Conservation (phyloP, 176 grass and related monocot species). For the Bromus sterilis region DNA sequence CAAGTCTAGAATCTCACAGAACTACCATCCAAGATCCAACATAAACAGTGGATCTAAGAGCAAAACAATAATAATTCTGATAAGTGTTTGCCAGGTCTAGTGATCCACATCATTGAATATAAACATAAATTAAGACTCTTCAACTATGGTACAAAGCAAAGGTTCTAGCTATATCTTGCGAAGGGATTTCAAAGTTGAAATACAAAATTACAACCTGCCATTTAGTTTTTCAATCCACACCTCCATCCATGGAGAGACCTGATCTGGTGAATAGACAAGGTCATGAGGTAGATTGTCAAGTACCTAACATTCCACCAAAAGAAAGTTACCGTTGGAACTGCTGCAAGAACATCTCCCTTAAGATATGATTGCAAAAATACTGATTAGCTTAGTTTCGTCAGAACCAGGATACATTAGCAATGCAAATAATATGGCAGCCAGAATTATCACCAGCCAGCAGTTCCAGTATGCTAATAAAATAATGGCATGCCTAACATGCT, state of each 20-base stretch:
- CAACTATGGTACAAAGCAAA: background rate
- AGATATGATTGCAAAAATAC: background rate
- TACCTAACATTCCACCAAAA: conserved; percentile 57
- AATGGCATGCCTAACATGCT: background rate
- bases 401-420: background rate
- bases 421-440: background rate
- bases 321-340: conserved; percentile 6
- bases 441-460: background rate
- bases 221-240: conserved; percentile 83
- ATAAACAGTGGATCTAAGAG: conserved; percentile 17
- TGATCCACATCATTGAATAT: conserved; percentile 1
- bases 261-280: conserved; percentile 88
- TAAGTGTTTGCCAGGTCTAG: conserved; percentile 1
- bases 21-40: background rate
- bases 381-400: background rate
- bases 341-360: background rate
- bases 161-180: background rate
- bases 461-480: background rate
- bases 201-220: conserved; percentile 45
- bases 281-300: conserved; percentile 99
- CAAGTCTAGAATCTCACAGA: background rate
- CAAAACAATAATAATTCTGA: conserved; percentile 4
- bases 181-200: background rate
- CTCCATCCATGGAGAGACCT: conserved; percentile 90
- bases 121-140: background rate